phyloP scores from a whole-genome alignment of 176 grass and related monocot genomes.

The Oryza nivara region DNA sequence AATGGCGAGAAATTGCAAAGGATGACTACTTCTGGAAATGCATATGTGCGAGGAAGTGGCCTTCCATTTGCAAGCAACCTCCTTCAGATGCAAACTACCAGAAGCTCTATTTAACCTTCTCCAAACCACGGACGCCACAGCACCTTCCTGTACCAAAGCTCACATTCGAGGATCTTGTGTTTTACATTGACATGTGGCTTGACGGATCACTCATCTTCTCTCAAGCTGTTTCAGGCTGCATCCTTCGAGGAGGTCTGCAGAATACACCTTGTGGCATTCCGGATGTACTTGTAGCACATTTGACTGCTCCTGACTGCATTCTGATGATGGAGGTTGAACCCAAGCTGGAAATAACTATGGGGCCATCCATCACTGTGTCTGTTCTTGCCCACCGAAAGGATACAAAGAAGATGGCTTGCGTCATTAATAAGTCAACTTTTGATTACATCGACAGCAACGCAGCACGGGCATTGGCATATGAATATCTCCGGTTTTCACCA shows the following conservation, averaged over 20 bases:
- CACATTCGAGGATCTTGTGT: constrained; percentile 63
- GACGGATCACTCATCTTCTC: constrained; percentile 67
- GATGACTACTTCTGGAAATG: constrained; percentile 92
- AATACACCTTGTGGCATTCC: constrained; percentile 53
- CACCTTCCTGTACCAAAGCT: constrained; percentile 58
- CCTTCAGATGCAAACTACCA: constrained; percentile 57
- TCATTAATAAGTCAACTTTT: constrained; percentile 63
- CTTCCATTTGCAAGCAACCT: constrained; percentile 64
- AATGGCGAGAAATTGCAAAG: constrained; percentile 62
- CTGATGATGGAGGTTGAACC: constrained; percentile 68
- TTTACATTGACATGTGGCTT: constrained; percentile 79
- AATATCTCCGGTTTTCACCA: constrained; percentile 78
- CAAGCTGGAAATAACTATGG: constrained; percentile 48
- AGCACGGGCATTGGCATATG: constrained; percentile 65
- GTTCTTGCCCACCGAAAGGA: constrained; percentile 72
- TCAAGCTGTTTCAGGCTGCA: constrained; percentile 57
- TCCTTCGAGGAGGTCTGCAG: constrained; percentile 56
- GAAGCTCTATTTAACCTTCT: constrained; percentile 67
- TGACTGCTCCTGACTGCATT: constrained; percentile 59
- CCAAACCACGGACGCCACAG: constrained; percentile 44
- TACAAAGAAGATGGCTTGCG: constrained; percentile 63
- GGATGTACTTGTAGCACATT: constrained; percentile 57
- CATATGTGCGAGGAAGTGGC: constrained; percentile 70
- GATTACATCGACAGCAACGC: constrained; percentile 76
- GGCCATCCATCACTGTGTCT: constrained; percentile 50